phyloP scores from a whole-genome alignment of 768 basidiomycete species.

The Termitomyces sp. region DNA sequence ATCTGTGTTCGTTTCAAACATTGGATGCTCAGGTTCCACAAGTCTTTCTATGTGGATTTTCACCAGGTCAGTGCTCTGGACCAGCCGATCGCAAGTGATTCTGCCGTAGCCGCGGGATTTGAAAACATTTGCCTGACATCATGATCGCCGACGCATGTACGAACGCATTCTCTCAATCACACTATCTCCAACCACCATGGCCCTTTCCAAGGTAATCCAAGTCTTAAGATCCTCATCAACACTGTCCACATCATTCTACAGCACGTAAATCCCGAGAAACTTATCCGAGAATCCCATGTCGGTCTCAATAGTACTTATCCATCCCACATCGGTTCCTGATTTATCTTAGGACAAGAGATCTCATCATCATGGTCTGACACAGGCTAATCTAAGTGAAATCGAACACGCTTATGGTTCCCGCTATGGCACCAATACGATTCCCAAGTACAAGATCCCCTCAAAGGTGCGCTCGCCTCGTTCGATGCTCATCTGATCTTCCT shows the following conservation, averaged over 20 bases:
- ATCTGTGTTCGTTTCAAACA: not conserved
- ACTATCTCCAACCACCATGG: constrained; percentile 31
- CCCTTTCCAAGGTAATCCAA: constrained; percentile 48
- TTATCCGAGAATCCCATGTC: constrained; percentile 57
- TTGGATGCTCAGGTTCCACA: not conserved
- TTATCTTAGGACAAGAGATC: constrained; percentile 38
- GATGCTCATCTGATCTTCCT: not conserved
- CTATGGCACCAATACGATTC: constrained; percentile 57
- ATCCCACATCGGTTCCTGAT: not conserved
- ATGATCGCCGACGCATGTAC: too few relatives aligned
- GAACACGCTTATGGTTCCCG: constrained; percentile 52
- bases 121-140: too few relatives aligned
- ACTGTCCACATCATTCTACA: constrained; percentile 17
- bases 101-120: too few relatives aligned
- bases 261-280: constrained; percentile 64
- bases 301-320: not conserved
- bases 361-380: constrained; percentile 28
- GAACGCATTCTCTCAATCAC: not conserved
- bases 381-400: constrained; percentile 24
- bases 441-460: constrained; percentile 60
- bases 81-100: too few relatives aligned
- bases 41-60: too few relatives aligned
- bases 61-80: too few relatives aligned
- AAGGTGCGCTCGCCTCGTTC: constrained; percentile 26
- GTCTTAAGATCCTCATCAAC: not conserved